Conservation (phyloP, 169 alveolate genomes). For the Plasmodium blacklocki region DNA sequence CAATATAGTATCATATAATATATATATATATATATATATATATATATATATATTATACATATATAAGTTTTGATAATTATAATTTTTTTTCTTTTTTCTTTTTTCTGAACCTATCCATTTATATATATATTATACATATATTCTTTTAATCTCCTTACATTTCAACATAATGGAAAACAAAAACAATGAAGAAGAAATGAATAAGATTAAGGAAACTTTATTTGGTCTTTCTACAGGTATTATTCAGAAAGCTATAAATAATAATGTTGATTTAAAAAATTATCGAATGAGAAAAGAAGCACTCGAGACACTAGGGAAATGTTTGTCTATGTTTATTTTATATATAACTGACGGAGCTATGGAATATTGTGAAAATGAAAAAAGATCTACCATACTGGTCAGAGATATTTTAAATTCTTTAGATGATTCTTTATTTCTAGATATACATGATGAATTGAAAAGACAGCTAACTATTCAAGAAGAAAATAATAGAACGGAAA, state of each 20-base stretch:
- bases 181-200: constrained; percentile 15
- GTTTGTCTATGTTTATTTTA: constrained; percentile 61
- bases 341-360: constrained; percentile 72
- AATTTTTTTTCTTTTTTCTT: neutral
- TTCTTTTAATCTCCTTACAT: neutral
- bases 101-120: too few relatives aligned
- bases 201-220: constrained; percentile 39
- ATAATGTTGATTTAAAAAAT: constrained; percentile 34
- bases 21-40: too few relatives aligned
- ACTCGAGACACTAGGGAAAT: constrained; percentile 30
- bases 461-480: constrained; percentile 42
- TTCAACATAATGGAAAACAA: constrained; percentile 24
- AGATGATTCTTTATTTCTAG: constrained; percentile 61
- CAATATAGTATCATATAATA: too few relatives aligned
- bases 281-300: constrained; percentile 55
- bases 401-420: constrained; percentile 53
- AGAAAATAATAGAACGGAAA: constrained; percentile 42
- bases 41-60: too few relatives aligned
- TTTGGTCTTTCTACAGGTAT: constrained; percentile 47
- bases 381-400: constrained; percentile 31
- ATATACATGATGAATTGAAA: constrained; percentile 55
- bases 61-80: neutral
- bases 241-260: constrained; percentile 38
- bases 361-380: constrained; percentile 65
- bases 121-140: too few relatives aligned